Percentiles rank a stretch among this genome's conserved stretches.
These are phyloP conservation scores for Diaporthe nobilis DNA, from an alignment of 2,329 filamentous ascomycete species.

Conservation along the genomic window DNA sequence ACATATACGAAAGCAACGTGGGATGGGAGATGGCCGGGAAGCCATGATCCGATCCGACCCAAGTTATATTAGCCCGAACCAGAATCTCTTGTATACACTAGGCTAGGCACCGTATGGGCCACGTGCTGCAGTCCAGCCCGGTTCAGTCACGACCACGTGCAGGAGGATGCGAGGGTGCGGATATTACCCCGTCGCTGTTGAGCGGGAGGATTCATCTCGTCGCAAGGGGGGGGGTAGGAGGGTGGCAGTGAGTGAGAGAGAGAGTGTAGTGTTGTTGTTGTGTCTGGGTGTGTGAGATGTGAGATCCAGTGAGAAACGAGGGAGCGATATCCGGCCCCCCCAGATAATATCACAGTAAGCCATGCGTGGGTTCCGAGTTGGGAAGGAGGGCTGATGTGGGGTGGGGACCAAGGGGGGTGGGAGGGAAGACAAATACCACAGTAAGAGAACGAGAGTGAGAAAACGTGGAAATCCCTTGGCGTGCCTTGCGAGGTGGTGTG, in stretches of 20 bases:
- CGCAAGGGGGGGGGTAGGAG: slow-evolving; percentile 41
- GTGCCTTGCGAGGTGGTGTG: neutral
- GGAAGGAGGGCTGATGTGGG: slow-evolving; percentile 16
- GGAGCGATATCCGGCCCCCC: neutral
- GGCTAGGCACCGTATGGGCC: neutral
- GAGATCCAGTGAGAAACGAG: neutral
- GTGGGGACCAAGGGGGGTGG: neutral
- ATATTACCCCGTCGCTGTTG: slow-evolving; percentile 42
- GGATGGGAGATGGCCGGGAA: neutral
- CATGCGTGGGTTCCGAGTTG: neutral
- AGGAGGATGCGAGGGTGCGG: slow-evolving; percentile 33
- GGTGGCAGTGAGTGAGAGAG: neutral
- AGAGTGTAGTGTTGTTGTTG: neutral
- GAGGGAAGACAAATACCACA: neutral
- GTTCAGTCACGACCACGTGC: slow-evolving; percentile 28
- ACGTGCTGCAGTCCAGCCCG: slow-evolving; percentile 13
- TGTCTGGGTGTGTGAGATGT: neutral
- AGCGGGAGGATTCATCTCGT: slow-evolving; percentile 41
- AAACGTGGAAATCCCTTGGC: slow-evolving; percentile 29
- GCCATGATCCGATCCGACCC: slow-evolving; percentile 14
- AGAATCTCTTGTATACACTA: neutral
- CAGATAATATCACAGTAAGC: slow-evolving; percentile 16
- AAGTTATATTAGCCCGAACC: neutral
- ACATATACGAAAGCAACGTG: neutral
- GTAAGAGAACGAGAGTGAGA: slow-evolving; percentile 2